Conservation (phyloP, 306 rosid species). For the Hippophae rhamnoides region DNA sequence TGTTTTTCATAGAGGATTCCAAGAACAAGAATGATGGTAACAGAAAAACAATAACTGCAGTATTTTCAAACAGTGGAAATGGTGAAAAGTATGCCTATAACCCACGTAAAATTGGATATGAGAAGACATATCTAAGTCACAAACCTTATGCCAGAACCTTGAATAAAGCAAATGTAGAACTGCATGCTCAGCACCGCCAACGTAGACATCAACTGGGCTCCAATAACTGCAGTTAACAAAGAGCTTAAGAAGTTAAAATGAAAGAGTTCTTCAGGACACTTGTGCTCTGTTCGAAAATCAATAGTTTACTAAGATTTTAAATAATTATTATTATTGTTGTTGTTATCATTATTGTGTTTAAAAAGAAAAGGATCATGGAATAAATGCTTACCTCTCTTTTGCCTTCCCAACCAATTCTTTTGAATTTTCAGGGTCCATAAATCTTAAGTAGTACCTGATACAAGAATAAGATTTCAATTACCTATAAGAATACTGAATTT, state of each 20-base stretch:
- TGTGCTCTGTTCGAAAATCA: background rate
- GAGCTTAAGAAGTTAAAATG: slow-evolving; percentile 13
- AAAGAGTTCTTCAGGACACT: background rate
- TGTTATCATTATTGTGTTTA: background rate
- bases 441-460: slow-evolving; percentile 86
- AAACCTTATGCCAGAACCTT: slow-evolving; percentile 98
- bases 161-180: slow-evolving; percentile 96
- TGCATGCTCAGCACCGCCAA: slow-evolving; percentile 98
- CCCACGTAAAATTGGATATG: background rate
- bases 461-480: background rate
- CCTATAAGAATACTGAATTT: background rate
- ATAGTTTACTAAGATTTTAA: too few species aligned
- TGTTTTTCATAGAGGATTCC: slow-evolving; percentile 14
- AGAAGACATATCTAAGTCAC: slow-evolving; percentile 17
- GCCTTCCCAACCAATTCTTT: slow-evolving; percentile 59
- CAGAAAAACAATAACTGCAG: slow-evolving; percentile 7
- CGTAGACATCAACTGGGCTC: slow-evolving; percentile 95
- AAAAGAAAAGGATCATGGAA: background rate
- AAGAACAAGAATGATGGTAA: slow-evolving; percentile 5
- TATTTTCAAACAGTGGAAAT: background rate
- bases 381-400: slow-evolving; percentile 56
- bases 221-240: slow-evolving; percentile 55
- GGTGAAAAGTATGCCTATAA: too few species aligned
- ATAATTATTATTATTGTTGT: too few species aligned
- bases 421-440: slow-evolving; percentile 88